Conservation (phyloP, 1,284 basidiomycete species). For the Sanghuangporus sanghuang region DNA sequence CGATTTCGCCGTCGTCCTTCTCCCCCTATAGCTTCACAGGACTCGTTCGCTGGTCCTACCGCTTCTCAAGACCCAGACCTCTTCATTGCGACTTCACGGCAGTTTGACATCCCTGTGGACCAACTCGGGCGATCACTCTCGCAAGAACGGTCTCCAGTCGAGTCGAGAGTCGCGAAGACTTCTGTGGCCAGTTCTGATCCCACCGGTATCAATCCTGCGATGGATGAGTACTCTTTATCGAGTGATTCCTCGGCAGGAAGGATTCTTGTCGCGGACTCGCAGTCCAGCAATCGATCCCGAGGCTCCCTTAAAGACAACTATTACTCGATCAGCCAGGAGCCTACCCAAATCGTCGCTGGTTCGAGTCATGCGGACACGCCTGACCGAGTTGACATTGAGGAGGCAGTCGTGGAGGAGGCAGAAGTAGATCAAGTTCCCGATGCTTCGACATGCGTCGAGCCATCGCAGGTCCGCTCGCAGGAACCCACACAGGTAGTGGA, state of each 20-base stretch:
- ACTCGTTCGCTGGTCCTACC: conserved; percentile 53
- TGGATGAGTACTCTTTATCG: conserved; percentile 1
- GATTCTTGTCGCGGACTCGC: conserved; percentile 13
- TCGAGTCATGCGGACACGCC: not conserved
- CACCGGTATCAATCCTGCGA: not conserved
- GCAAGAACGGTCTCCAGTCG: conserved; percentile 16
- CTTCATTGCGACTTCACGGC: conserved; percentile 43
- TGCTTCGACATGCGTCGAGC: not conserved
- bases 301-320: not conserved
- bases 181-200: conserved; percentile 16
- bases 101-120: conserved; percentile 54
- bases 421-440: not conserved
- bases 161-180: conserved; percentile 11
- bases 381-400: not conserved
- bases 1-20: conserved; percentile 28
- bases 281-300: conserved; percentile 10
- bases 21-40: conserved; percentile 40
- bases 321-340: conserved; percentile 5
- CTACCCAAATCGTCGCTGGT: conserved; percentile 1
- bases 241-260: not conserved
- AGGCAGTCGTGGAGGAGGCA: not conserved
- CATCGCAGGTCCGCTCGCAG: not conserved
- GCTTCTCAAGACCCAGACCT: conserved; percentile 39
- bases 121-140: conserved; percentile 37
- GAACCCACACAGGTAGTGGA: conserved; percentile 3